These are phyloP conservation scores for Conringia planisiliqua DNA, from an alignment of 345 rosid species.

Conservation along the genomic window DNA sequence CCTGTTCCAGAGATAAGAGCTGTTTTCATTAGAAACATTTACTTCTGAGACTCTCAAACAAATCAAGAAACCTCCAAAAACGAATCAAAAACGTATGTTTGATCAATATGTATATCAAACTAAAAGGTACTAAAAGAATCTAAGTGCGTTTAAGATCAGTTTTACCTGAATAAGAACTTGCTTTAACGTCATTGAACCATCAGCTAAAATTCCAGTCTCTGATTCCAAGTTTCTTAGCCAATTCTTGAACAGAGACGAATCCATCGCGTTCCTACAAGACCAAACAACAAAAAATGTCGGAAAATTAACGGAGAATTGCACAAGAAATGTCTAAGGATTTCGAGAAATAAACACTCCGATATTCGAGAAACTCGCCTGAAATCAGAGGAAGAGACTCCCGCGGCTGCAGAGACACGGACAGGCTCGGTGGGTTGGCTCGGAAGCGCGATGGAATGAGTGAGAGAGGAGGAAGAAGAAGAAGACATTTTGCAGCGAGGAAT, in stretches of 20 bases:
- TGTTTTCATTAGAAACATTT: background rate
- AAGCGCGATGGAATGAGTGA: constrained; percentile 45
- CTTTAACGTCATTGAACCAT: constrained; percentile 48
- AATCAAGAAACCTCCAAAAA: background rate
- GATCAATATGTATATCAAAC: too few species aligned
- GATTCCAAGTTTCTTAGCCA: constrained; percentile 81
- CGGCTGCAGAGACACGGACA: constrained; percentile 53
- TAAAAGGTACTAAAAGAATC: background rate
- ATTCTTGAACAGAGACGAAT: constrained; percentile 68
- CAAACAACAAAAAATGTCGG: background rate
- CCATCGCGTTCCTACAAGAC: constrained; percentile 57
- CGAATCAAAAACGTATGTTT: too few species aligned
- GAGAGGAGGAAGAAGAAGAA: constrained; percentile 37
- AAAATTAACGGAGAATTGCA: background rate
- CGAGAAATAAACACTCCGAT: background rate
- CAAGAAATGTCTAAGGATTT: background rate
- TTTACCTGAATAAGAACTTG: constrained; percentile 74
- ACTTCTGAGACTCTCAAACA: background rate
- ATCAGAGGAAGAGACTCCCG: constrained; percentile 61
- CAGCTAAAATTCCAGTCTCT: constrained; percentile 68
- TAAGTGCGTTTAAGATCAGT: background rate
- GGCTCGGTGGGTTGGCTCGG: constrained; percentile 54
- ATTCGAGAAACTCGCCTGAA: constrained; percentile 48
- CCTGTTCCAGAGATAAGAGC: constrained; percentile 37
- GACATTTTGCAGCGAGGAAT: constrained; percentile 40